A percentile compares a stretch with the other conserved stretches of the same genome.
Evolutionary conservation across 2,329 filamentous ascomycete species (phyloP).

Genomic region (Ascochyta viciae-villosae): DNA sequence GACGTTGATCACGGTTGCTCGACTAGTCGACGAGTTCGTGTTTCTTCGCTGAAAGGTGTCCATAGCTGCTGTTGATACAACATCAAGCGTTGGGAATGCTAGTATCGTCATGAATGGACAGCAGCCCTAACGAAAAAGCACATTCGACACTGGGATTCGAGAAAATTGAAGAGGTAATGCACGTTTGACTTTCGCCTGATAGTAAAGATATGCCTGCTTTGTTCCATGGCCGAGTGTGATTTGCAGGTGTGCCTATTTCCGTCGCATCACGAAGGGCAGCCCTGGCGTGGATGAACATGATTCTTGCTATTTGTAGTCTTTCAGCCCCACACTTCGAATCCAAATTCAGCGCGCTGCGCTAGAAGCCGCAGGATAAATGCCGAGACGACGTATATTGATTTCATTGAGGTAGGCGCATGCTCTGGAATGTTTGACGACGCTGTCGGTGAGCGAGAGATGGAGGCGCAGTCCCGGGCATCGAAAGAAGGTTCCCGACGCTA

Average conservation of each 20-base stretch:
- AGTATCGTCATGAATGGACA: not conserved
- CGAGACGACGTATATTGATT: not conserved
- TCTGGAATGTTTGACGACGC: not conserved
- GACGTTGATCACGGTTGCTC: constrained; percentile 27
- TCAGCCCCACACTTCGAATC: not conserved
- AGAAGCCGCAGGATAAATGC: not conserved
- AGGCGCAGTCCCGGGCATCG: constrained; percentile 12
- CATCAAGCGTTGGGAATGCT: not conserved
- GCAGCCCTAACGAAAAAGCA: not conserved
- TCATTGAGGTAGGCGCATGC: not conserved
- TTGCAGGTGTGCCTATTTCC: constrained; percentile 1
- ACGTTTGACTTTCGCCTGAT: no score
- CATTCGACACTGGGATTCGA: no score
- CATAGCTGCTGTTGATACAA: constrained; percentile 19
- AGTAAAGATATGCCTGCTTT: not conserved
- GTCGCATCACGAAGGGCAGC: not conserved
- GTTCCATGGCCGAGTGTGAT: not conserved
- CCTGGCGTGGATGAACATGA: not conserved
- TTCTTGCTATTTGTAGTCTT: constrained; percentile 1
- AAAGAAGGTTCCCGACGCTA: constrained; percentile 1
- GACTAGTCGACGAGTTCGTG: constrained; percentile 17
- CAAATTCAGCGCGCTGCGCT: not conserved
- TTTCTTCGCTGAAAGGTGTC: constrained; percentile 20
- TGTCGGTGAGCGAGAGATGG: constrained; percentile 17
- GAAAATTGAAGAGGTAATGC: not conserved